phyloP scores from a whole-genome alignment of 305 asterid species.

The Fraxinus platypoda region DNA sequence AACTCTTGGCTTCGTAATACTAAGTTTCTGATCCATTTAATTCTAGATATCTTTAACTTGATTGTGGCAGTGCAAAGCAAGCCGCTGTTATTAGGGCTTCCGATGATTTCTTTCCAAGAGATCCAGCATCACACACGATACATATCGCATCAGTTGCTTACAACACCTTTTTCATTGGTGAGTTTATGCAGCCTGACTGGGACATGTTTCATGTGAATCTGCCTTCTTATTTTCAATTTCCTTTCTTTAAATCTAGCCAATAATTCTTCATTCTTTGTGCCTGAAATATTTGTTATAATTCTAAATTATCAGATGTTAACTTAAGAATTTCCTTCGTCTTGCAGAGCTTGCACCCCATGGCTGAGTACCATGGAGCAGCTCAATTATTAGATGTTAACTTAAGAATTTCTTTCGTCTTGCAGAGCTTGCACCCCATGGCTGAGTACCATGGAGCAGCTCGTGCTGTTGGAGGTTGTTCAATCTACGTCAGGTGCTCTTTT shows the following conservation, averaged over 20 bases:
- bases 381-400: background rate
- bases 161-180: conserved; percentile 74
- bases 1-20: background rate
- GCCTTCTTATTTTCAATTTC: background rate
- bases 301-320: background rate
- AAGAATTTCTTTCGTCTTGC: background rate
- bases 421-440: conserved; percentile 94
- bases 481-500: conserved; percentile 63
- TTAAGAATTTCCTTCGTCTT: background rate
- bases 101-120: conserved; percentile 82
- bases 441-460: conserved; percentile 88
- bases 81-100: conserved; percentile 68
- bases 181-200: conserved; percentile 93
- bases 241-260: background rate
- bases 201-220: conserved; percentile 85
- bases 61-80: conserved; percentile 51
- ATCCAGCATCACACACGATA: conserved; percentile 87
- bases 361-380: too few species aligned
- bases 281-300: background rate
- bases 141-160: conserved; percentile 83
- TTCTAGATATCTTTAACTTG: background rate
- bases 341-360: conserved; percentile 89
- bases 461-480: conserved; percentile 81
- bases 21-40: background rate
- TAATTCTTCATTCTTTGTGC: background rate